Evolutionary conservation across 495 filamentous ascomycete genomes (phyloP).

Genomic region (Cudoniella acicularis): DNA sequence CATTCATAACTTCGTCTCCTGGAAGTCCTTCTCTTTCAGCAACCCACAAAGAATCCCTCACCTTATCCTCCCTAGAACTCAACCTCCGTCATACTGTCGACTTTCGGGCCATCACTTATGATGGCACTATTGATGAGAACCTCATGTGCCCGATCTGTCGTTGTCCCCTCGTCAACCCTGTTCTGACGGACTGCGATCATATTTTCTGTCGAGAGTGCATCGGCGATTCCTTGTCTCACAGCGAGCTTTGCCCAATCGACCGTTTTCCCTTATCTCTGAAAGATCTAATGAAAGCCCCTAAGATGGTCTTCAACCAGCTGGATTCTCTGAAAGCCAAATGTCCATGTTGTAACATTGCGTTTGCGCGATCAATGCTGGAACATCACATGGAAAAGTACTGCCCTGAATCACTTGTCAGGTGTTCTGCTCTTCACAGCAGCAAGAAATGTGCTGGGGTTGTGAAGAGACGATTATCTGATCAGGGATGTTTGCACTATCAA

Average conservation of each 20-base stretch:
- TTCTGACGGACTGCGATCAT: conserved; percentile 71
- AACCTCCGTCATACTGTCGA: conserved; percentile 41
- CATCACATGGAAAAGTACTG: conserved; percentile 76
- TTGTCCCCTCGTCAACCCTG: conserved; percentile 65
- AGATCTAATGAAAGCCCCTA: conserved; percentile 23
- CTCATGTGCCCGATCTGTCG: conserved; percentile 83
- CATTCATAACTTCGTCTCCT: not conserved
- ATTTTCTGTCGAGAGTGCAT: conserved; percentile 75
- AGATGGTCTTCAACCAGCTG: conserved; percentile 56
- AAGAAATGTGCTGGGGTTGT: conserved; percentile 37
- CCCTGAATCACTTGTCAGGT: conserved; percentile 60
- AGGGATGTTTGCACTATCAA: conserved; percentile 47
- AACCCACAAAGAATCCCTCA: not conserved
- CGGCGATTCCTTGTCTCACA: conserved; percentile 48
- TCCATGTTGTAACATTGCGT: conserved; percentile 64
- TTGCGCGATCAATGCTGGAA: conserved; percentile 64
- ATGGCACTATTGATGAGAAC: conserved; percentile 65
- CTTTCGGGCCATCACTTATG: conserved; percentile 67
- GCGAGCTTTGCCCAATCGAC: conserved; percentile 49
- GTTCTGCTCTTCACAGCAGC: conserved; percentile 47
- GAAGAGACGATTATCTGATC: conserved; percentile 31
- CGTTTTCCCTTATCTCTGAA: conserved; percentile 34
- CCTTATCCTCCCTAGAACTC: too few species aligned
- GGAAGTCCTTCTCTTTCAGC: not conserved
- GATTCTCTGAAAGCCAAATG: conserved; percentile 74